Percentiles rank a stretch among this genome's conserved stretches.
Evolutionary conservation across 2,329 filamentous ascomycete genomes (phyloP).

Genomic region (Biscogniauxia sp.): DNA sequence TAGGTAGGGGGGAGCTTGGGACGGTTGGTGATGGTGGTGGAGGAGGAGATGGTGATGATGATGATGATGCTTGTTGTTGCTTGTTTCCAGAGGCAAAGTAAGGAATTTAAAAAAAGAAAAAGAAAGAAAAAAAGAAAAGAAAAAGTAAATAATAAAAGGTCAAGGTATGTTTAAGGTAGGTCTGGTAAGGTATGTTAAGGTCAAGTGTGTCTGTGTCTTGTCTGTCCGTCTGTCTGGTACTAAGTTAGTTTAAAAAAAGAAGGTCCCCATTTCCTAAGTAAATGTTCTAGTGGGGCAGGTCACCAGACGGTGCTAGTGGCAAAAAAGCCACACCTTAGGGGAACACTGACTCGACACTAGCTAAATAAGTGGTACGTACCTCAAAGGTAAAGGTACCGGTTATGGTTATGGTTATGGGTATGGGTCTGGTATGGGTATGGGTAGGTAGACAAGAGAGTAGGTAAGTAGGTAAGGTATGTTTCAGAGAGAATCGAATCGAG

Average conservation of each 20-base stretch:
- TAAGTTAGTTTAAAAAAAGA: conserved; percentile 21
- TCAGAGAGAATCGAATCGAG: conserved; percentile 2
- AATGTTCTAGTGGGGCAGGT: conserved; percentile 30
- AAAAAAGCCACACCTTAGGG: conserved; percentile 29
- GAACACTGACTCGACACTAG: conserved; percentile 29
- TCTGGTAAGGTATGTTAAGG: conserved; percentile 5
- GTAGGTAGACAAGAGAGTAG: neutral
- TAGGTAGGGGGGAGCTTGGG: neutral
- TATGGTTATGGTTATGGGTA: neutral
- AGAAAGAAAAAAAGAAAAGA: too few species aligned
- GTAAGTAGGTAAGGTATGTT: neutral
- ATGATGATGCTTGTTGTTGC: conserved; percentile 5
- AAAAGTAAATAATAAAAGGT: neutral
- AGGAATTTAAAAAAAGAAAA: conserved; percentile 14
- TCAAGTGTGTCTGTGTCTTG: conserved; percentile 23
- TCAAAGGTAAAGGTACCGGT: too few species aligned
- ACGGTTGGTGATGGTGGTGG: too few species aligned
- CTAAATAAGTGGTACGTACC: conserved; percentile 10
- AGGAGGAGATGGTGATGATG: too few species aligned
- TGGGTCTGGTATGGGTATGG: too few species aligned
- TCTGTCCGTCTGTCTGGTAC: conserved; percentile 9
- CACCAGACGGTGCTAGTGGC: conserved; percentile 32
- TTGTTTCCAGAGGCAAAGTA: conserved; percentile 1
- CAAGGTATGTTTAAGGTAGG: neutral
- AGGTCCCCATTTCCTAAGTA: conserved; percentile 16